Percentiles rank a stretch among this genome's conserved stretches.
phyloP scores from a whole-genome alignment of 306 rosid species.

The Castanospermum australe region DNA sequence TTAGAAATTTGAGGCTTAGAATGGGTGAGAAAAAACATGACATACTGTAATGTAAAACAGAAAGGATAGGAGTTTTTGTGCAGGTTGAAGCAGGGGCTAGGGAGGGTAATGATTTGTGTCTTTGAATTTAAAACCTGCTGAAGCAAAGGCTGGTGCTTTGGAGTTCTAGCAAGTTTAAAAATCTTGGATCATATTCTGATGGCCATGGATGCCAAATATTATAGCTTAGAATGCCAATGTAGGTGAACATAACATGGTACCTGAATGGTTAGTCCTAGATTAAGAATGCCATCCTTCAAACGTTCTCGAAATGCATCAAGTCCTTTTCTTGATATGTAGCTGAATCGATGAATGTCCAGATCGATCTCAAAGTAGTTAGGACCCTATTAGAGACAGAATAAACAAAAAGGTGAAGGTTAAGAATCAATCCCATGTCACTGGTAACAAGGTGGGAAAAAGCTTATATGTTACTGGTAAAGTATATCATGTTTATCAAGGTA shows the following conservation, averaged over 20 bases:
- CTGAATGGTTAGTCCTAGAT: conserved; percentile 90
- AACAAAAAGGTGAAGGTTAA: background rate
- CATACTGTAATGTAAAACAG: no score
- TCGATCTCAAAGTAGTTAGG: conserved; percentile 92
- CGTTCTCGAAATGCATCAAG: conserved; percentile 87
- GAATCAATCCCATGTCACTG: background rate
- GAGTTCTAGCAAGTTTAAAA: background rate
- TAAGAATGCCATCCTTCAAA: conserved; percentile 68
- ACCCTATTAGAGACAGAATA: conserved; percentile 52
- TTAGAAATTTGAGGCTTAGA: no score
- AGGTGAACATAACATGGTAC: conserved; percentile 29
- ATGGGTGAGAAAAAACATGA: no score
- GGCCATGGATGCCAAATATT: background rate
- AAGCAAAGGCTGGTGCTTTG: background rate
- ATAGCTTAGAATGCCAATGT: background rate
- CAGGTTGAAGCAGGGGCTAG: background rate
- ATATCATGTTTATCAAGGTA: background rate
- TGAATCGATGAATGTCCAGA: conserved; percentile 92
- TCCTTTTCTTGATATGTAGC: conserved; percentile 95
- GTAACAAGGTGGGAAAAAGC: background rate
- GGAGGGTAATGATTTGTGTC: background rate
- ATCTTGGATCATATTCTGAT: background rate
- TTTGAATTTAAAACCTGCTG: background rate
- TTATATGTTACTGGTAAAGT: background rate
- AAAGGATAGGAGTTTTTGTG: background rate